phyloP scores from a whole-genome alignment of 2,329 filamentous ascomycete genomes.

The Trichoderma polysporum region DNA sequence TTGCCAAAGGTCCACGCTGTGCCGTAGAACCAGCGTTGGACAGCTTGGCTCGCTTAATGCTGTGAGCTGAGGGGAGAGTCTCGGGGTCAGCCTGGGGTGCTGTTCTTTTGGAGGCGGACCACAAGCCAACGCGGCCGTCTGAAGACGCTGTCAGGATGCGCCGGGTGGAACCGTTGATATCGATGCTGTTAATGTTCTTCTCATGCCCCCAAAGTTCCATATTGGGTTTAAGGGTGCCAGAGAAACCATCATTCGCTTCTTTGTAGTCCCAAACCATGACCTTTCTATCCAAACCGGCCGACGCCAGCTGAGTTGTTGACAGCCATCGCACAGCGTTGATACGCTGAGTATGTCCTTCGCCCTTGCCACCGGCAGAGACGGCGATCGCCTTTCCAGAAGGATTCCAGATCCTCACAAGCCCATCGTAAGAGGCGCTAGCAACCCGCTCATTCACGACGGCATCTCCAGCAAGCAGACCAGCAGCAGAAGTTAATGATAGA shows the following conservation, averaged over 20 bases:
- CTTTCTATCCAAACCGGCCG: constrained; percentile 79
- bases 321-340: constrained; percentile 84
- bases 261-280: constrained; percentile 88
- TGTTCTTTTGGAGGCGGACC: constrained; percentile 76
- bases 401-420: constrained; percentile 85
- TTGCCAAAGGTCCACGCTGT: constrained; percentile 76
- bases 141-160: constrained; percentile 82
- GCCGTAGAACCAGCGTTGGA: constrained; percentile 46
- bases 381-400: constrained; percentile 82
- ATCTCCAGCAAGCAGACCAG: constrained; percentile 48
- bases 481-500: constrained; percentile 64
- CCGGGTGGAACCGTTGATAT: constrained; percentile 69
- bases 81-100: constrained; percentile 70
- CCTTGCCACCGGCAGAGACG: constrained; percentile 64
- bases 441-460: constrained; percentile 53
- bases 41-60: constrained; percentile 75
- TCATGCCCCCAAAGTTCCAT: constrained; percentile 84
- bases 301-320: constrained; percentile 74
- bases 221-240: constrained; percentile 65
- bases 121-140: constrained; percentile 83
- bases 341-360: constrained; percentile 72
- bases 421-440: constrained; percentile 92
- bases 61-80: constrained; percentile 65
- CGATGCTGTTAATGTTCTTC: constrained; percentile 70
- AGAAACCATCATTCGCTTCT: constrained; percentile 61